Percentiles rank a stretch among this genome's conserved stretches.
These are phyloP conservation scores for Gossypium raimondii DNA, from an alignment of 345 rosid genomes.

Conservation along the genomic window DNA sequence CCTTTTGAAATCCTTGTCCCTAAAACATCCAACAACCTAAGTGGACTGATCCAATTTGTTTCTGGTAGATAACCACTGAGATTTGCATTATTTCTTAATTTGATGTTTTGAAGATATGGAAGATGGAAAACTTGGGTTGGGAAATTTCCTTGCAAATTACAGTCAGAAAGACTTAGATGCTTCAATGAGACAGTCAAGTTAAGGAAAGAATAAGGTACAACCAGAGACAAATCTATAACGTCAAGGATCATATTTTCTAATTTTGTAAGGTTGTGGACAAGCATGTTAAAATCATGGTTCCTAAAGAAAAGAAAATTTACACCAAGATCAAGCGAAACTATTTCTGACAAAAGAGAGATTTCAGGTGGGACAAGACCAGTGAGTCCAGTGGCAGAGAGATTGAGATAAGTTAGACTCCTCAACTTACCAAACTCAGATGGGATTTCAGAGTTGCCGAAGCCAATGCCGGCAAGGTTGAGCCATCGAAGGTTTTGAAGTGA, in stretches of 20 bases:
- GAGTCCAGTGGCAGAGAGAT: constrained; percentile 10
- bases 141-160: constrained; percentile 5
- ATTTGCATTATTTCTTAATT: too few relatives aligned
- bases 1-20: too few relatives aligned
- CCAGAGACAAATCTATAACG: too few relatives aligned
- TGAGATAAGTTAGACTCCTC: constrained; percentile 11
- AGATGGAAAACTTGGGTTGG: background rate
- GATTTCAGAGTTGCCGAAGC: background rate
- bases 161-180: background rate
- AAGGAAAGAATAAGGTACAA: background rate
- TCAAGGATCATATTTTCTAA: too few relatives aligned
- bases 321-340: background rate
- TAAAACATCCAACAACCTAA: too few relatives aligned
- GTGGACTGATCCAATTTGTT: too few relatives aligned
- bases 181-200: constrained; percentile 7
- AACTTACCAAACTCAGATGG: constrained; percentile 13
- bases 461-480: background rate
- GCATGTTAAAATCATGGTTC: too few relatives aligned
- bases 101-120: too few relatives aligned
- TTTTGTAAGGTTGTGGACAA: too few relatives aligned
- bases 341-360: constrained; percentile 8
- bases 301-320: background rate
- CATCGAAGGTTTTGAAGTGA: constrained; percentile 15
- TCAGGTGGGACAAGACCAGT: constrained; percentile 15
- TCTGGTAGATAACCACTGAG: too few relatives aligned